These are phyloP conservation scores for Crataegus laevigata DNA, from an alignment of 306 rosid species.

Conservation along the genomic window DNA sequence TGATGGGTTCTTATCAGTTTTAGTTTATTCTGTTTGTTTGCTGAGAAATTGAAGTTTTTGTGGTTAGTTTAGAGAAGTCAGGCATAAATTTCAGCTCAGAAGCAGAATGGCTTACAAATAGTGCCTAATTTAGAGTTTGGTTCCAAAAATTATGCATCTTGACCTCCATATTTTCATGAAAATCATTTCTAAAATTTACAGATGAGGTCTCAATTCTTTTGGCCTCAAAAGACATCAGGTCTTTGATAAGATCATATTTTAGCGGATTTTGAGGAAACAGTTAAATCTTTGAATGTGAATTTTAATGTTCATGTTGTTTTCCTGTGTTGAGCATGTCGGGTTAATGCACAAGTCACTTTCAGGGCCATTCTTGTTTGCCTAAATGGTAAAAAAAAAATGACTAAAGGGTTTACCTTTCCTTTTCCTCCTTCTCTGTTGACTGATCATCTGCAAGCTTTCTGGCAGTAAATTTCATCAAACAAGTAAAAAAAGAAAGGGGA, in stretches of 20 bases:
- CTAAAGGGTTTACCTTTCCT: constrained; percentile 27
- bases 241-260: neutral
- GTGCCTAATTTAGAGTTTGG: neutral
- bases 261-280: constrained; percentile 24
- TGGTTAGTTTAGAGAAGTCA: neutral
- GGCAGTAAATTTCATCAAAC: constrained; percentile 23
- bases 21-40: constrained; percentile 4
- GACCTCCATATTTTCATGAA: constrained; percentile 4
- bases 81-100: neutral
- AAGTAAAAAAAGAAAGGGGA: constrained; percentile 7
- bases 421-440: constrained; percentile 29
- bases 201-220: neutral
- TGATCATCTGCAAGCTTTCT: constrained; percentile 19
- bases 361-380: constrained; percentile 22
- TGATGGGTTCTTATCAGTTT: neutral
- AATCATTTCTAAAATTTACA: neutral
- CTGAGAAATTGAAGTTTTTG: constrained; percentile 2
- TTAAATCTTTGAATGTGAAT: constrained; percentile 8
- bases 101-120: neutral
- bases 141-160: neutral
- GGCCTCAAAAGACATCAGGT: neutral
- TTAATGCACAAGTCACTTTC: constrained; percentile 36
- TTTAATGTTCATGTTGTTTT: constrained; percentile 17
- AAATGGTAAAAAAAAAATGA: constrained; percentile 2
- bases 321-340: constrained; percentile 15